Conservation (phyloP, 768 basidiomycete species). For the Amanita rimosa region DNA sequence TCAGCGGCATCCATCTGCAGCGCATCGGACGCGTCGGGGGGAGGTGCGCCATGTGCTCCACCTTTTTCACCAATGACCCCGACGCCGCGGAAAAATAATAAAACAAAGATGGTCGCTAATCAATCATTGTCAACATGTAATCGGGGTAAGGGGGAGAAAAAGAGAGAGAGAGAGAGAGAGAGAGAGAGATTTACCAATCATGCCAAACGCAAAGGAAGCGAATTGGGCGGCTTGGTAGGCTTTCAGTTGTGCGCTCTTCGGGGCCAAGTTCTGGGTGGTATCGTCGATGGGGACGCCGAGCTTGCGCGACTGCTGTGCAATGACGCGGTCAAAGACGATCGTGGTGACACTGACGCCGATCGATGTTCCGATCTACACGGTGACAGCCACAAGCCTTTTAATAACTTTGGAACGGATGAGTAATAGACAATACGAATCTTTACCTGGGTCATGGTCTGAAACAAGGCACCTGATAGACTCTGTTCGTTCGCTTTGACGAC, state of each 20-base stretch:
- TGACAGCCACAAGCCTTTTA: too few relatives aligned
- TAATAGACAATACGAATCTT: background rate
- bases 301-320: conserved; percentile 17
- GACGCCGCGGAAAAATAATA: conserved; percentile 18
- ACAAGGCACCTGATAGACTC: conserved; percentile 62
- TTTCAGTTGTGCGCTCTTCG: conserved; percentile 25
- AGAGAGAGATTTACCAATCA: conserved; percentile 32
- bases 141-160: too few relatives aligned
- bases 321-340: conserved; percentile 55
- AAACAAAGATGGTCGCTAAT: conserved; percentile 14
- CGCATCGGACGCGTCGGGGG: background rate
- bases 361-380: conserved; percentile 42
- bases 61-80: conserved; percentile 14
- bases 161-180: background rate
- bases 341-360: conserved; percentile 65
- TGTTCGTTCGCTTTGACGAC: conserved; percentile 59
- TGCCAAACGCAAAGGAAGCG: conserved; percentile 50
- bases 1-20: background rate
- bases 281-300: conserved; percentile 20
- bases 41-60: background rate
- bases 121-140: too few relatives aligned
- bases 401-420: too few relatives aligned
- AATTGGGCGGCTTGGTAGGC: conserved; percentile 59
- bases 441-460: conserved; percentile 72
- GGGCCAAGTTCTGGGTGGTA: conserved; percentile 12